These are phyloP conservation scores for Alnus glutinosa DNA, from an alignment of 306 rosid species.

Conservation along the genomic window DNA sequence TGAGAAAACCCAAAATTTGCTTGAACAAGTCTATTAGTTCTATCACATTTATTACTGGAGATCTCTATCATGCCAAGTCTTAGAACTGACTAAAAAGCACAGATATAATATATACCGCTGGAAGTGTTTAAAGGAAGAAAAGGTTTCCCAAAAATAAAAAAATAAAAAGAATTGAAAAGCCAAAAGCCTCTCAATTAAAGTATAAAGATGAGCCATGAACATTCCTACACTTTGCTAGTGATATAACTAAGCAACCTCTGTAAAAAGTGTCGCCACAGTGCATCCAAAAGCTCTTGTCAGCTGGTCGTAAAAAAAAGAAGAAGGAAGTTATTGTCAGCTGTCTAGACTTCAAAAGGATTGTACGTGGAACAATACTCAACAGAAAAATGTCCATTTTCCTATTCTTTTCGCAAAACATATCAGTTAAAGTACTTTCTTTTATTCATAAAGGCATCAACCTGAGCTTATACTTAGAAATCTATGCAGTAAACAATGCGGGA, in stretches of 20 bases:
- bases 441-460: constrained; percentile 14
- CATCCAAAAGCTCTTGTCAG: constrained; percentile 26
- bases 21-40: too few relatives aligned
- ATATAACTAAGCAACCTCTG: constrained; percentile 31
- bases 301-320: background rate
- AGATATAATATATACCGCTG: constrained; percentile 18
- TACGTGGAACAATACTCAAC: constrained; percentile 30
- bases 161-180: background rate
- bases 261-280: constrained; percentile 28
- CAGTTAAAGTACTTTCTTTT: constrained; percentile 25
- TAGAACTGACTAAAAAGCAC: too few relatives aligned
- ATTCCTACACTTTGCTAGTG: background rate
- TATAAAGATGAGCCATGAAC: constrained; percentile 20
- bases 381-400: constrained; percentile 25
- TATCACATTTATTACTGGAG: too few relatives aligned
- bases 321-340: constrained; percentile 17
- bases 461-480: background rate
- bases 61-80: too few relatives aligned
- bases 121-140: constrained; percentile 16
- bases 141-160: constrained; percentile 22
- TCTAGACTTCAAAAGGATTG: constrained; percentile 5
- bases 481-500: background rate
- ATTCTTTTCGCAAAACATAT: constrained; percentile 28
- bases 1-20: too few relatives aligned
- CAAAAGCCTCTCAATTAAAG: background rate